Evolutionary conservation across 768 basidiomycete species (phyloP).

Genomic region (Collybiopsis luxurians): DNA sequence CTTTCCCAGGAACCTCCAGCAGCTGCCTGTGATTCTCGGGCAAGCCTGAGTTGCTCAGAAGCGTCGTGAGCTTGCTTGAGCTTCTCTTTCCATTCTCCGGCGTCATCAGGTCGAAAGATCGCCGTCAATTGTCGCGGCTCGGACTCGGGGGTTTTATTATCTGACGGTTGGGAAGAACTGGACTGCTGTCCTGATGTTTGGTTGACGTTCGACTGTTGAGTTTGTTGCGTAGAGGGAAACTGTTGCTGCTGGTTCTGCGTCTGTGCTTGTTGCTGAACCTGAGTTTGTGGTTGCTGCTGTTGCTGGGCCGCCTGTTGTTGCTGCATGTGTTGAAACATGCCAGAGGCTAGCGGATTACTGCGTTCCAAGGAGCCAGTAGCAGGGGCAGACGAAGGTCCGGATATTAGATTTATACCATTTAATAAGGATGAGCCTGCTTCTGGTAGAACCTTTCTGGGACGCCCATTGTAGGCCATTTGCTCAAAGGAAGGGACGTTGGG

Average conservation of each 20-base stretch:
- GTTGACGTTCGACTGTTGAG: slow-evolving; percentile 24
- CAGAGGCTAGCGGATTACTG: slow-evolving; percentile 37
- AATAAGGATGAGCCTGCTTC: slow-evolving; percentile 64
- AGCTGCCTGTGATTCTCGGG: slow-evolving; percentile 34
- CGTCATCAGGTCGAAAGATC: slow-evolving; percentile 86
- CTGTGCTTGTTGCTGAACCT: slow-evolving; percentile 26
- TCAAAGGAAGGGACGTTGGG: slow-evolving; percentile 77
- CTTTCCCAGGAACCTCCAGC: slow-evolving; percentile 51
- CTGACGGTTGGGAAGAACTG: slow-evolving; percentile 24
- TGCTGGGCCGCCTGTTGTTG: slow-evolving; percentile 27
- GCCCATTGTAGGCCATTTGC: slow-evolving; percentile 69
- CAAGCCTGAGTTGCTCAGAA: slow-evolving; percentile 48
- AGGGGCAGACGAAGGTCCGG: slow-evolving; percentile 50
- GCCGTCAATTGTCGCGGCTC: slow-evolving; percentile 64
- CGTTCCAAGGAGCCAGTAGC: slow-evolving; percentile 54
- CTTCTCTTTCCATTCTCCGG: slow-evolving; percentile 84
- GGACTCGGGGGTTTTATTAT: slow-evolving; percentile 44
- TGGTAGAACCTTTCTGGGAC: slow-evolving; percentile 78
- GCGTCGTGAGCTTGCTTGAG: slow-evolving; percentile 64
- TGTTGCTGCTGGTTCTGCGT: slow-evolving; percentile 20
- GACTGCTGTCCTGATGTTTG: slow-evolving; percentile 20
- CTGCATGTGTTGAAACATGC: slow-evolving; percentile 37
- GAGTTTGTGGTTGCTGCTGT: slow-evolving; percentile 30
- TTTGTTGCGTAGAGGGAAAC: slow-evolving; percentile 28
- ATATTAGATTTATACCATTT: slow-evolving; percentile 56